A percentile compares a stretch with the other conserved stretches of the same genome.
These are phyloP conservation scores for Mycosarcoma maydis DNA, from an alignment of 1,284 basidiomycete genomes.

Conservation along the genomic window DNA sequence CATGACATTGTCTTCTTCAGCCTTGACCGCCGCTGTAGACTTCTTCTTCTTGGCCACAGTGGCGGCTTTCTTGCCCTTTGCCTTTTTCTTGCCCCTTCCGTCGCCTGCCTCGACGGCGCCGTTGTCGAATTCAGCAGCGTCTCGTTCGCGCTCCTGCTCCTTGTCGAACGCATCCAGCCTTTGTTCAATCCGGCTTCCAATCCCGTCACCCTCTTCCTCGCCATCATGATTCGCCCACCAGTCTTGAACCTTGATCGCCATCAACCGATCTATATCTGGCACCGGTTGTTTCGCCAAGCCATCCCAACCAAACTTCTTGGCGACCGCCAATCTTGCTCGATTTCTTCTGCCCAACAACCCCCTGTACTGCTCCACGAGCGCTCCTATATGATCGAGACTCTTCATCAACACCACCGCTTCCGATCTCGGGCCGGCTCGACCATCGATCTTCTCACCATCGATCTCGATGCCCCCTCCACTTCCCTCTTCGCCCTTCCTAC, in stretches of 20 bases:
- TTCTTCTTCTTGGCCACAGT: not conserved
- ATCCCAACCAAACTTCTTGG: conserved; percentile 22
- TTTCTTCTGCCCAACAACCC: conserved; percentile 43
- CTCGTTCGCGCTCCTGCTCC: not conserved
- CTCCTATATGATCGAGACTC: conserved; percentile 38
- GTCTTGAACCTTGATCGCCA: conserved; percentile 34
- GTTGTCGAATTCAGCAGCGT: too few relatives aligned
- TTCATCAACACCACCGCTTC: conserved; percentile 57
- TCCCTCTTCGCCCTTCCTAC: conserved; percentile 13
- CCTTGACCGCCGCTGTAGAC: conserved; percentile 13
- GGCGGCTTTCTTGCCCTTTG: conserved; percentile 12
- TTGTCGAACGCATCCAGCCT: not conserved
- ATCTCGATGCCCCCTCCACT: conserved; percentile 35
- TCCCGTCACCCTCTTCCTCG: conserved; percentile 3
- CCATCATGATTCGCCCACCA: conserved; percentile 24
- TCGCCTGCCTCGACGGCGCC: conserved; percentile 4
- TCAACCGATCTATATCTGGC: conserved; percentile 23
- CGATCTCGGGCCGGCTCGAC: conserved; percentile 46
- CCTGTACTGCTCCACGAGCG: conserved; percentile 29
- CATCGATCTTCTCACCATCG: conserved; percentile 53
- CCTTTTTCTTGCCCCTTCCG: conserved; percentile 4
- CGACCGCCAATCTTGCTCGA: conserved; percentile 35
- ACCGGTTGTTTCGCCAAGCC: conserved; percentile 19
- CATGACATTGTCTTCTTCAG: conserved; percentile 15
- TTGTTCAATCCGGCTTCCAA: not conserved